Base-by-base conservation (phyloP, 2,329 filamentous ascomycete genomes). In the Cladosporium halotolerans region DNA sequence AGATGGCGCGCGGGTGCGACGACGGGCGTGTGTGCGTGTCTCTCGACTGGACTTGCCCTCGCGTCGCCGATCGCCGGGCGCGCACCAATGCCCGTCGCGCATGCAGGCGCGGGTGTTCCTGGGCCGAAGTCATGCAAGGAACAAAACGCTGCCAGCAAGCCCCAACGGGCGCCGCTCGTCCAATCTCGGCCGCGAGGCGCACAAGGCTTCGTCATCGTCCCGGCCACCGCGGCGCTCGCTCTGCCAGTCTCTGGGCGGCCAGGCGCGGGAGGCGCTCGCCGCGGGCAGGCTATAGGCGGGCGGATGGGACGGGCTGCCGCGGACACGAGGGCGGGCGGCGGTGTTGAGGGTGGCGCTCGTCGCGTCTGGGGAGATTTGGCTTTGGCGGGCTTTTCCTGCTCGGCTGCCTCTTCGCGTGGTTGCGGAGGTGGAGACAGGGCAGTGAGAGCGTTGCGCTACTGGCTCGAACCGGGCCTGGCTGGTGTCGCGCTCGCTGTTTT, bases 51-150 rank as follows among this genome's bases (percentile, higher is more conserved):
- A 28, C 23, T 28, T 28, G 23, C 23, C 23, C 23, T 28, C 23
- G 23, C 23, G 23, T 28, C 23, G 23, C 23, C 23, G 23, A 28
- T 28, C 23, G 23, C 5, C 23, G 23, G 7, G 5, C 23, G 23
- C 23, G 23, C 23, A 28, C 23, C 23, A 28, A 28, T 28, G 23
- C 23, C 23, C 23, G 4, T 28, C 23, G 23, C 23, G 47, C 47
- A 51, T 51, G 48, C 40, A 44, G 14, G 18, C 14, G 48, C 48
- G 48, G 48, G 40, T 51, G 48, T 51, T 51, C 48, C 48, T 51
- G 48, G 28, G 47, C 46, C 48, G 48, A n/a, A 5, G 23, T n/a
- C 28, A 51, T 51, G 48, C 48, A 51, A 51, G 48, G 48, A 34
- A 51, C 48, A 14, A 34, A 38, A 36, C 23, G 23, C 23, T 28